These are phyloP conservation scores for Ichthyophthirius multifiliis DNA, from an alignment of 169 alveolate genomes.

Conservation along the genomic window DNA sequence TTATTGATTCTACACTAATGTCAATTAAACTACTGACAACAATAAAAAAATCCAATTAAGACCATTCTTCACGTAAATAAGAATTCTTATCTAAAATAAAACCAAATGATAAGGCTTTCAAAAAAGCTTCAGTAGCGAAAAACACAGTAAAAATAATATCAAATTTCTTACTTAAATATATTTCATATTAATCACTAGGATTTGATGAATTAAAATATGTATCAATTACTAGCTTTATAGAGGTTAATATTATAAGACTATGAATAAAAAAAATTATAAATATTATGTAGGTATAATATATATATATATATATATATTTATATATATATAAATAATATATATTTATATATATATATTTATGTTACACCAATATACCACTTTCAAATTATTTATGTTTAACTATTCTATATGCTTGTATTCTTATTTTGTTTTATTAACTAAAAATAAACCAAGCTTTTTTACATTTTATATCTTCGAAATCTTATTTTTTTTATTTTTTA, in stretches of 20 bases:
- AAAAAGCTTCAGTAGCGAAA: conserved; percentile 64
- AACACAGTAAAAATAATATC: conserved; percentile 56
- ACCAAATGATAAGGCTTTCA: conserved; percentile 70
- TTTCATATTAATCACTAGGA: conserved; percentile 20
- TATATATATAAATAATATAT: neutral
- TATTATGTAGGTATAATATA: no score
- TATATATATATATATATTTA: neutral
- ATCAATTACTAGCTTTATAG: conserved; percentile 52
- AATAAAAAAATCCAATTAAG: conserved; percentile 14
- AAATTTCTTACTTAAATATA: conserved; percentile 19
- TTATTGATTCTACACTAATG: neutral
- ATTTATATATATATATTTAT: neutral
- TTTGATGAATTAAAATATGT: conserved; percentile 51
- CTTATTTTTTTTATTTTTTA: neutral
- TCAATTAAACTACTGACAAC: conserved; percentile 10
- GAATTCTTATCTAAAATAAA: conserved; percentile 55
- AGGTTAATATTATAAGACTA: conserved; percentile 46
- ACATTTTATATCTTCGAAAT: conserved; percentile 16
- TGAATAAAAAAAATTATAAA: no score
- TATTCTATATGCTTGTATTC: neutral
- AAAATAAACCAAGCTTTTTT: neutral
- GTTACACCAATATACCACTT: conserved; percentile 28
- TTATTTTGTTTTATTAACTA: neutral
- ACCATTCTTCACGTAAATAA: conserved; percentile 81
- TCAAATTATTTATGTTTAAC: neutral